Conservation (phyloP, 1,139 yeast genomes). For the Diutina pseudorugosa region DNA sequence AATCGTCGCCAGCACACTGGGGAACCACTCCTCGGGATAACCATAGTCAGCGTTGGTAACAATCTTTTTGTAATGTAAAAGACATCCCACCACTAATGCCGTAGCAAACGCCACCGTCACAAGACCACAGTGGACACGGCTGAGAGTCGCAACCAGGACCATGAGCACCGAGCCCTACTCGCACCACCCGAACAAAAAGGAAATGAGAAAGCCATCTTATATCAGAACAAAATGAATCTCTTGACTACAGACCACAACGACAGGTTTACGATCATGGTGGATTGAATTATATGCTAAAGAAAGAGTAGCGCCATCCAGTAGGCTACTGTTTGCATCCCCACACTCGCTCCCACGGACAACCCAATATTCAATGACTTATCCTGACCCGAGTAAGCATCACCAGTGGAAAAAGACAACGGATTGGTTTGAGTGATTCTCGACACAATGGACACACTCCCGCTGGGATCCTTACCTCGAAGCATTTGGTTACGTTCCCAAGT, state of each 20-base stretch:
- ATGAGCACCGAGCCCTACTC: not conserved
- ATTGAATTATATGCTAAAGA: not conserved
- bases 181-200: too few relatives aligned
- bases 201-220: too few relatives aligned
- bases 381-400: not conserved
- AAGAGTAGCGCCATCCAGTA: not conserved
- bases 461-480: not conserved
- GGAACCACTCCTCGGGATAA: slow-evolving; percentile 3
- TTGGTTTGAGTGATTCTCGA: not conserved
- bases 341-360: not conserved
- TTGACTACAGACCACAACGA: too few relatives aligned
- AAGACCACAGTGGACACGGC: not conserved
- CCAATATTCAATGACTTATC: not conserved
- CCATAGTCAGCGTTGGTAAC: not conserved
- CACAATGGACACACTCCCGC: not conserved
- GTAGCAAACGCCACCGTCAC: not conserved
- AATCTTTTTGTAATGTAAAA: not conserved
- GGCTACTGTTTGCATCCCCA: not conserved
- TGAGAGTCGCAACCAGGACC: not conserved
- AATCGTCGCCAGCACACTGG: slow-evolving; percentile 4
- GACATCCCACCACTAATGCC: not conserved
- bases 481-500: not conserved
- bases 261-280: too few relatives aligned
- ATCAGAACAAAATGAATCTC: too few relatives aligned
- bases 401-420: not conserved